Evolutionary conservation across 192 early-diverging fungal species (phyloP), one percentile per base, ranked within the genome.

Genomic region (Backusella mclennaniae): DNA sequence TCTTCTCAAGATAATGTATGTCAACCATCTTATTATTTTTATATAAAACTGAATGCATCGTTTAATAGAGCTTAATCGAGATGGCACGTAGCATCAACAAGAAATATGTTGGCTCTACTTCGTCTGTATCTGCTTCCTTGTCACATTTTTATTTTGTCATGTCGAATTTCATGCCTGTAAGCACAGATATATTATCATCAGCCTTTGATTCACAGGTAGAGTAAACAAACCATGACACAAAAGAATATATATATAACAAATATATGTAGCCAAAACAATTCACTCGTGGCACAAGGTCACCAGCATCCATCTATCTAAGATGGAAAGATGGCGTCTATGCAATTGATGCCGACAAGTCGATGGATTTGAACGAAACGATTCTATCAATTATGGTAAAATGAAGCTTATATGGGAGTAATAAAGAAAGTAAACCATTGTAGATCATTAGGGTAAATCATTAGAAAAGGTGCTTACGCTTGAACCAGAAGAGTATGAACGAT

Each of bases 71-170:
- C 15, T 76, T 94, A 36, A 78, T 85, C 21, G 73, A 80, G 0
- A 81, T 90, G 76, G 90, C 94, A 0, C 80, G 78, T 23, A 31
- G 77, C 3, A 76, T 85, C 44, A 82, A 85, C 0, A 77, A 79
- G 71, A 84, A 81, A 71, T 98, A 92, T 85, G 85, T 90, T 26
- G 92, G 95, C 17, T 97, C 96, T n/a, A 98, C 96, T 1, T 97
- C 96, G 17, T 96, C 95, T 4, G 92, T 95, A 77, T 93, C 93
- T 26, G 80, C 88, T 15, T 77, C 91, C 2, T 78, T 98, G 3
- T 89, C 94, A 3, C 93, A 97, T 21, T 78, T 95, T 66, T 95
- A 94, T 71, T 93, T 92, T 76, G 76, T 87, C 41, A 83, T 97
- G 23, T 92, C 95, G 2, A 84, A 85, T 8, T 85, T 89, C 66